A percentile compares a stretch with the other conserved stretches of the same genome.
These are phyloP conservation scores for Epichloe coenophiala DNA, from an alignment of 2,329 filamentous ascomycete genomes.

Conservation along the genomic window DNA sequence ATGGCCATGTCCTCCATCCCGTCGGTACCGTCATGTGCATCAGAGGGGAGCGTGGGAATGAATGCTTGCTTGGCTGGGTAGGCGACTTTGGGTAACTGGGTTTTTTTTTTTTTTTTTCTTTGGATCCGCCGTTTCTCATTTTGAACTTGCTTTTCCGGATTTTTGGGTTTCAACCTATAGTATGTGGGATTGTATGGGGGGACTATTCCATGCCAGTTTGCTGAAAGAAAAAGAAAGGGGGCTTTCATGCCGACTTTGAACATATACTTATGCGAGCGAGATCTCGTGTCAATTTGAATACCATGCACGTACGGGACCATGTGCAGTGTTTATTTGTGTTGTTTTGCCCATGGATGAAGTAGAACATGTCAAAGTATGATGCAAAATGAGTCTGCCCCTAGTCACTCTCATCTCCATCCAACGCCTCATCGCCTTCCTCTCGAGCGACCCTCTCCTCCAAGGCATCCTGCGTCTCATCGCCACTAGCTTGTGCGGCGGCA, in stretches of 20 bases:
- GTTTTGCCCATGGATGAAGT: too few species aligned
- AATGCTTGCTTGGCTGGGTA: not conserved
- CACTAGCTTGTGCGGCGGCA: constrained; percentile 22
- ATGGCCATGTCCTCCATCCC: constrained; percentile 1
- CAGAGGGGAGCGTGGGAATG: constrained; percentile 5
- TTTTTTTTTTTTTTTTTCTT: not conserved
- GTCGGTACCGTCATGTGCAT: constrained; percentile 6
- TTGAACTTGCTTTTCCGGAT: not conserved
- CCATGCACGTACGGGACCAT: too few species aligned
- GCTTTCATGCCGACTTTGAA: not conserved
- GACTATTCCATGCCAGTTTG: not conserved
- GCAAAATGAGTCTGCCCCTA: constrained; percentile 12
- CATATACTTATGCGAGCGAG: too few species aligned
- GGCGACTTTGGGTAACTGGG: not conserved
- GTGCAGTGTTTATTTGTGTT: too few species aligned
- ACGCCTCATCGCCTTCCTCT: constrained; percentile 44
- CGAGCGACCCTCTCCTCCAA: constrained; percentile 34
- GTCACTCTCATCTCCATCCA: constrained; percentile 49
- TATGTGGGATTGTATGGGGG: not conserved
- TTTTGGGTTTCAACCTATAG: too few species aligned
- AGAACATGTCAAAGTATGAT: too few species aligned
- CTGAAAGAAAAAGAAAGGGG: not conserved
- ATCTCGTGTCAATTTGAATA: too few species aligned
- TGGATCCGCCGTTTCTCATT: too few species aligned
- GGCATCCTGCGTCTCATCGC: constrained; percentile 38